Conservation (phyloP, 2,329 filamentous ascomycete species). For the Penicillium sp. region DNA sequence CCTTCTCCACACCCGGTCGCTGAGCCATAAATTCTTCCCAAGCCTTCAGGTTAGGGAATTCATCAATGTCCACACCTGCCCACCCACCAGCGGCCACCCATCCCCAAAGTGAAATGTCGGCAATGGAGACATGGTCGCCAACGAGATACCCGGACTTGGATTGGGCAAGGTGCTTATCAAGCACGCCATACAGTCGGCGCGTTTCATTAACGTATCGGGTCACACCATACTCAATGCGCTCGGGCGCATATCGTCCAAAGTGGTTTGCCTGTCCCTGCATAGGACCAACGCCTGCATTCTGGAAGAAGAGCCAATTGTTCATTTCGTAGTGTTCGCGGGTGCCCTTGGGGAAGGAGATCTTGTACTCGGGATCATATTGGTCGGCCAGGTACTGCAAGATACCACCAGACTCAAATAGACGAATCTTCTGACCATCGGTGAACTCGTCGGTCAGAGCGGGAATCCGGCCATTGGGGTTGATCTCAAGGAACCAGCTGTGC, state of each 20-base stretch:
- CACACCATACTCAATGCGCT: conserved; percentile 78
- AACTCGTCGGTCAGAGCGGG: conserved; percentile 81
- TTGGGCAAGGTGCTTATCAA: conserved; percentile 67
- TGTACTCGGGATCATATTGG: conserved; percentile 77
- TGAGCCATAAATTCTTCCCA: conserved; percentile 73
- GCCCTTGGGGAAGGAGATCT: conserved; percentile 74
- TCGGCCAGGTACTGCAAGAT: conserved; percentile 84
- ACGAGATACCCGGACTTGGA: conserved; percentile 54
- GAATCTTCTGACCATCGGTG: conserved; percentile 69
- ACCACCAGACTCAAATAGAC: conserved; percentile 77
- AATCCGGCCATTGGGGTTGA: conserved; percentile 92
- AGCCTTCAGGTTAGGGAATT: conserved; percentile 72
- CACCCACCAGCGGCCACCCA: conserved; percentile 66
- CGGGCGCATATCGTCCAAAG: conserved; percentile 77
- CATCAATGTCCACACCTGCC: conserved; percentile 66
- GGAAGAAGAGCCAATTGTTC: conserved; percentile 75
- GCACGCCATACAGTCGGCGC: conserved; percentile 73
- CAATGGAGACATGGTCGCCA: conserved; percentile 50
- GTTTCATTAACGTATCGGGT: conserved; percentile 82
- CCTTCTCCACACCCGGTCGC: conserved; percentile 72
- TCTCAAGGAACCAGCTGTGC: conserved; percentile 74
- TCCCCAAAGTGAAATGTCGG: conserved; percentile 78
- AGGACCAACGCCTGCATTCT: conserved; percentile 77
- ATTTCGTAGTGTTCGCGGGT: conserved; percentile 75
- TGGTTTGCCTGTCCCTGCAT: conserved; percentile 87